phyloP scores from a whole-genome alignment of 441 rosid genomes.

The Biscutella auriculata region DNA sequence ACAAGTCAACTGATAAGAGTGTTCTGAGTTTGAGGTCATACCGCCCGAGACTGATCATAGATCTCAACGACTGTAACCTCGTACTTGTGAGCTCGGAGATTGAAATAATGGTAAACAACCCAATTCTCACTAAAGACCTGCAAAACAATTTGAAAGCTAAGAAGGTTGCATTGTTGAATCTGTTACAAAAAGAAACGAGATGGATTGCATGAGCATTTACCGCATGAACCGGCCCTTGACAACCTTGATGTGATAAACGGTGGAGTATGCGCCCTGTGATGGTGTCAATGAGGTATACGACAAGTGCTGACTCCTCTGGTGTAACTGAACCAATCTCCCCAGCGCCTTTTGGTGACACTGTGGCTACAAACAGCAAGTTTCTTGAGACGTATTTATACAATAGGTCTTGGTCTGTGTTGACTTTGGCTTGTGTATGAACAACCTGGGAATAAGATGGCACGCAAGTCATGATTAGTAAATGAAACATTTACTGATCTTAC shows the following conservation, averaged over 20 bases:
- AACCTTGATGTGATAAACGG: conserved; percentile 87
- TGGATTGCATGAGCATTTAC: conserved; percentile 37
- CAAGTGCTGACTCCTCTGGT: conserved; percentile 79
- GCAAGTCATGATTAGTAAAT: not conserved
- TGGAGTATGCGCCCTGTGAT: conserved; percentile 85
- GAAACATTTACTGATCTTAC: not conserved
- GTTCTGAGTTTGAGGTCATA: conserved; percentile 26
- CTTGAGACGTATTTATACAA: conserved; percentile 84
- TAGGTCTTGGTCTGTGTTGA: conserved; percentile 74
- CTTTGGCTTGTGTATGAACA: conserved; percentile 98
- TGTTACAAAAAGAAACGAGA: not conserved
- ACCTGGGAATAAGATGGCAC: conserved; percentile 39
- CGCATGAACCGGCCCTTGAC: conserved; percentile 89
- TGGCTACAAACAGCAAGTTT: conserved; percentile 81
- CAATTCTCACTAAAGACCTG: conserved; percentile 97
- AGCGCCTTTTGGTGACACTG: conserved; percentile 77
- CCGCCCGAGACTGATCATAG: conserved; percentile 96
- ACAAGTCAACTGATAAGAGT: not conserved
- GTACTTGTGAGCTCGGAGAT: conserved; percentile 89
- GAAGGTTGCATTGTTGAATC: conserved; percentile 8
- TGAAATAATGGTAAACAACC: conserved; percentile 97
- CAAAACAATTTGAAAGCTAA: conserved; percentile 22
- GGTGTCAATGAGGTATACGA: conserved; percentile 82
- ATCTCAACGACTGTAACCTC: conserved; percentile 95
- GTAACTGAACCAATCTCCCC: conserved; percentile 78